Conservation (phyloP, 176 grass and related monocot genomes). For the Carex littledalei region DNA sequence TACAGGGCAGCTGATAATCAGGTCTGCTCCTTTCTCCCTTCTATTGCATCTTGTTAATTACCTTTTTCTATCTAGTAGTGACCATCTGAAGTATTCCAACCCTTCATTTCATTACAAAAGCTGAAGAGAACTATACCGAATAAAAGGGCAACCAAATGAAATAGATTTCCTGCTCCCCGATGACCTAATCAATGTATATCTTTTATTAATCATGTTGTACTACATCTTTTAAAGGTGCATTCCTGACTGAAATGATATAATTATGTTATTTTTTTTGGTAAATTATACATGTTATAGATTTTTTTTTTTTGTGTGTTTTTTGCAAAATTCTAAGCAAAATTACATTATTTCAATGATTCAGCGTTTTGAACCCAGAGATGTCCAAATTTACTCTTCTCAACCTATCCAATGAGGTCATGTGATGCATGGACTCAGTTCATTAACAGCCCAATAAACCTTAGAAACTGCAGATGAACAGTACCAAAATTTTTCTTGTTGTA, state of each 20-base stretch:
- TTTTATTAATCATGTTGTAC: not conserved
- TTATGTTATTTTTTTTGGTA: not conserved
- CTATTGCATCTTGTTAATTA: not conserved
- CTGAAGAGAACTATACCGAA: not conserved
- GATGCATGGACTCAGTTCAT: not conserved
- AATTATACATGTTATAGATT: too few relatives aligned
- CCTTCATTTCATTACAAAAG: not conserved
- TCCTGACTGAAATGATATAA: not conserved
- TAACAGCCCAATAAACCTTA: not conserved
- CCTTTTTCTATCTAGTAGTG: not conserved
- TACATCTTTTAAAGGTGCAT: not conserved
- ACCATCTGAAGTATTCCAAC: not conserved
- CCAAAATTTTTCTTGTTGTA: not conserved
- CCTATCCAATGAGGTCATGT: not conserved
- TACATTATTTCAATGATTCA: not conserved
- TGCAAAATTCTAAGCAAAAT: not conserved
- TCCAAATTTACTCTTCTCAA: not conserved
- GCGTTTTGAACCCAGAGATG: not conserved
- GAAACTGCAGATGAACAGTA: not conserved
- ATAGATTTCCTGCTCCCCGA: not conserved
- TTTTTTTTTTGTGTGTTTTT: not conserved
- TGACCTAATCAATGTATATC: not conserved
- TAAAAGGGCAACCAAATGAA: not conserved
- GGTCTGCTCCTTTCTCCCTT: conserved; percentile 20
- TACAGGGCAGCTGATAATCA: conserved; percentile 88